These are phyloP conservation scores for Phytophthora fragariaefolia DNA, from an alignment of 352 stramenopile species.

Conservation along the genomic window DNA sequence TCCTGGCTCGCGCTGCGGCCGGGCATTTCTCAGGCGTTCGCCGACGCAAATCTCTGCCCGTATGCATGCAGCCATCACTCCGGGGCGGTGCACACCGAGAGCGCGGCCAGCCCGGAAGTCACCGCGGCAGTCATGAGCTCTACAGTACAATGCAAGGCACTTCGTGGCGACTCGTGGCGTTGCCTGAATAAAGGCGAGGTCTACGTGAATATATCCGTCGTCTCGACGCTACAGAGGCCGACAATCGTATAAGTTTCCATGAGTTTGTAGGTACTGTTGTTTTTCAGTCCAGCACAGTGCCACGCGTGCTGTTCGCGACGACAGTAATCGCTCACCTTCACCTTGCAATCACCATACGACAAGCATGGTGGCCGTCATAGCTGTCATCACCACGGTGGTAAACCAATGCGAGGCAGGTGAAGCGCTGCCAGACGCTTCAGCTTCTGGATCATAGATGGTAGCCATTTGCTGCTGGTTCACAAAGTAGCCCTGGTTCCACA, in stretches of 20 bases:
- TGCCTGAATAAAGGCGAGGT: too few species aligned
- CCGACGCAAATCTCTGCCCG: too few species aligned
- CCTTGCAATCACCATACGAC: not conserved
- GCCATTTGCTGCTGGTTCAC: conserved; percentile 34
- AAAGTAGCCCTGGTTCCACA: conserved; percentile 75
- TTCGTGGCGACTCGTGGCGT: too few species aligned
- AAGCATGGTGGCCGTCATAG: not conserved
- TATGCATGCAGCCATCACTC: too few species aligned
- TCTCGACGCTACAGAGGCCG: too few species aligned
- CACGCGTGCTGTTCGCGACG: too few species aligned
- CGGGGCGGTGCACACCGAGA: too few species aligned
- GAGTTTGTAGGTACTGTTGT: not conserved
- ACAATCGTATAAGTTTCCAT: not conserved
- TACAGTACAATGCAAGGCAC: too few species aligned
- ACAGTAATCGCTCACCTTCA: too few species aligned
- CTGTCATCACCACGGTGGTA: conserved; percentile 1
- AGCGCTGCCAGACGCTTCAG: conserved; percentile 16
- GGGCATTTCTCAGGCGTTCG: not conserved
- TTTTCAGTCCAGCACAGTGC: not conserved
- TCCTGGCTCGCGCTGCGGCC: not conserved
- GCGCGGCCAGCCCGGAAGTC: too few species aligned
- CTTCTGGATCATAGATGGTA: conserved; percentile 39
- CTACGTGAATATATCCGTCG: too few species aligned
- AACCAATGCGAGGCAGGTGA: not conserved
- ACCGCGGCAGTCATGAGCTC: too few species aligned